Evolutionary conservation across 352 stramenopile genomes (phyloP), one percentile per base, ranked within the genome.

Genomic region (Phytophthora ohioensis): DNA sequence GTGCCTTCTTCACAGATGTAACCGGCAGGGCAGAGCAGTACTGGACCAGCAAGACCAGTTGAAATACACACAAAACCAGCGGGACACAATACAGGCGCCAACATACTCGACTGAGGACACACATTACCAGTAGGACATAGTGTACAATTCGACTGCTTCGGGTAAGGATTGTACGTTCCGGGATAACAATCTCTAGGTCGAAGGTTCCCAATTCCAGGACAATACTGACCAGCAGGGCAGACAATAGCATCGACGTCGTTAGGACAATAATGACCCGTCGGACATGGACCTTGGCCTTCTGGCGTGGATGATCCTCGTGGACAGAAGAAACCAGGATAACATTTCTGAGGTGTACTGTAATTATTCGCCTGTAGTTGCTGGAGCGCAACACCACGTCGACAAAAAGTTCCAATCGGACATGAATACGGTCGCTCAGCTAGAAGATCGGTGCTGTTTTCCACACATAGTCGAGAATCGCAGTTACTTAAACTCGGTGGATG

Each of bases 251-350:
- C 78, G 5, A 91, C 90, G 53, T 95, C 71, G 13, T 87, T 95
- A 1, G 95, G 93, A 57, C 97, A 99, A 73, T 98, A 99, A 75
- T 98, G 94, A 7, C 97, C 97, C 8, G 94, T 97, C 13, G 95
- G 97, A 60, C 97, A 99, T 8, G 97, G 90, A 0, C 97, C 97
- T 59, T 83, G 76, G 3, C 97, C 97, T 73, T 99, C 93, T 5
- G 97, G 95, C 9, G 90, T 96, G 1, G 73, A 78, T 8, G 94
- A 98, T 30, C 95, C 96, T 30, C 87, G 82, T 0, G 97, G 94
- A 78, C 97, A 99, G 69, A 99, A 99, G 72, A 98, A 99, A 0
- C 97, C 97, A 41, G 89, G 73, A 64, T 98, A 98, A 58, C 97
- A 99, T 45, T 79, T 85, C 65, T 99, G 97, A 41, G 97, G 97